Conservation (phyloP, 768 basidiomycete genomes). For the Mycena belliarum region DNA sequence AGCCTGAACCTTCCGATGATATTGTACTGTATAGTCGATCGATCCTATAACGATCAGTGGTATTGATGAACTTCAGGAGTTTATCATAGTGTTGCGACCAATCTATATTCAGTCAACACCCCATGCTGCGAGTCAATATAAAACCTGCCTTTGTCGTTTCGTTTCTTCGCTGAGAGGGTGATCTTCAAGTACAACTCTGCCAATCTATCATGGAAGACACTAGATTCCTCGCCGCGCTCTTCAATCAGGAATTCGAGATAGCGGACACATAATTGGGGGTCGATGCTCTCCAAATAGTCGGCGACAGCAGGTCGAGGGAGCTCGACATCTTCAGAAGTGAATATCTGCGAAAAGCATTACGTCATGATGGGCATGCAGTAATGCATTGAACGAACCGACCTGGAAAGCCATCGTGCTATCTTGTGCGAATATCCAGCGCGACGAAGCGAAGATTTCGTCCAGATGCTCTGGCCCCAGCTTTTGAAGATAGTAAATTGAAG, state of each 20-base stretch:
- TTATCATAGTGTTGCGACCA: constrained; percentile 59
- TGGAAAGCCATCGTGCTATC: constrained; percentile 76
- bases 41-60: constrained; percentile 66
- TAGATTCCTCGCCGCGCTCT: constrained; percentile 65
- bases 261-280: constrained; percentile 65
- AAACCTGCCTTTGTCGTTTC: constrained; percentile 56
- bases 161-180: constrained; percentile 58
- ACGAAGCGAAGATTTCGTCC: constrained; percentile 76
- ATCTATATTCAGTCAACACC: constrained; percentile 16
- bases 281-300: constrained; percentile 73
- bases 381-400: constrained; percentile 40
- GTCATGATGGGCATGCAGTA: background rate
- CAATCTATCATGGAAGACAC: constrained; percentile 83
- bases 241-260: constrained; percentile 87
- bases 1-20: constrained; percentile 70
- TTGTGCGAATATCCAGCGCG: constrained; percentile 83
- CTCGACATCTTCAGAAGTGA: constrained; percentile 93
- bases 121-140: background rate
- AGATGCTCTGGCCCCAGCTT: constrained; percentile 85
- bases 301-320: constrained; percentile 78
- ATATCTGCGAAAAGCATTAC: constrained; percentile 60
- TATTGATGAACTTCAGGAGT: constrained; percentile 75
- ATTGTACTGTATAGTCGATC: constrained; percentile 82
- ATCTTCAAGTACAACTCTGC: constrained; percentile 83
- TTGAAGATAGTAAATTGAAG: constrained; percentile 88